Evolutionary conservation across 441 rosid species (phyloP).

Genomic region (Mallotus japonicus): DNA sequence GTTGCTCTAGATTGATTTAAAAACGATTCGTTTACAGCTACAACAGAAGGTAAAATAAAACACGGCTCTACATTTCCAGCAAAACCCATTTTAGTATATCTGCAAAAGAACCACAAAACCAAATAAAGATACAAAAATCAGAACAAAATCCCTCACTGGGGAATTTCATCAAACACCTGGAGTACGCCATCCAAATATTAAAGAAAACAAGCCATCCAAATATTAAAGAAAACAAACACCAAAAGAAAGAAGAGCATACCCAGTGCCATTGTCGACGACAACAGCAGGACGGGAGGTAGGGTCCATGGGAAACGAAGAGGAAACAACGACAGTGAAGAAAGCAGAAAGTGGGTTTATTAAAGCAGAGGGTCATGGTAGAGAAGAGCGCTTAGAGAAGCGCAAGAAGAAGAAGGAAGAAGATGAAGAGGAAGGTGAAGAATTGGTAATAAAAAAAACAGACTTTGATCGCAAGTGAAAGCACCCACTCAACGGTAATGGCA

Average conservation of each 20-base stretch:
- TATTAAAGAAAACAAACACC: not conserved
- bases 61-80: constrained; percentile 99
- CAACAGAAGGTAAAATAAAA: constrained; percentile 90
- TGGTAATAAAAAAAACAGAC: constrained; percentile 31
- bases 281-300: constrained; percentile 91
- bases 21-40: constrained; percentile 89
- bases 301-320: constrained; percentile 50
- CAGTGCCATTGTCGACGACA: constrained; percentile 96
- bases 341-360: constrained; percentile 25
- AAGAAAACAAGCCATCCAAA: not conserved
- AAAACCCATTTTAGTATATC: constrained; percentile 96
- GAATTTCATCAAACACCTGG: constrained; percentile 43
- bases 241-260: constrained; percentile 38
- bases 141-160: constrained; percentile 4
- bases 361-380: constrained; percentile 54
- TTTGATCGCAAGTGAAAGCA: constrained; percentile 62
- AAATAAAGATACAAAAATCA: not conserved
- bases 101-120: constrained; percentile 28
- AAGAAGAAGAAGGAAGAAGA: not conserved
- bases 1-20: constrained; percentile 67
- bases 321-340: constrained; percentile 15
- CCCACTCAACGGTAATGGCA: constrained; percentile 37
- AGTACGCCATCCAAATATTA: not conserved
- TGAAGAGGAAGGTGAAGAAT: constrained; percentile 16
- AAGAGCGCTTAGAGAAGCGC: constrained; percentile 34